These are phyloP conservation scores for Aspergillus nanangensis DNA, from an alignment of 495 filamentous ascomycete genomes.

Conservation along the genomic window DNA sequence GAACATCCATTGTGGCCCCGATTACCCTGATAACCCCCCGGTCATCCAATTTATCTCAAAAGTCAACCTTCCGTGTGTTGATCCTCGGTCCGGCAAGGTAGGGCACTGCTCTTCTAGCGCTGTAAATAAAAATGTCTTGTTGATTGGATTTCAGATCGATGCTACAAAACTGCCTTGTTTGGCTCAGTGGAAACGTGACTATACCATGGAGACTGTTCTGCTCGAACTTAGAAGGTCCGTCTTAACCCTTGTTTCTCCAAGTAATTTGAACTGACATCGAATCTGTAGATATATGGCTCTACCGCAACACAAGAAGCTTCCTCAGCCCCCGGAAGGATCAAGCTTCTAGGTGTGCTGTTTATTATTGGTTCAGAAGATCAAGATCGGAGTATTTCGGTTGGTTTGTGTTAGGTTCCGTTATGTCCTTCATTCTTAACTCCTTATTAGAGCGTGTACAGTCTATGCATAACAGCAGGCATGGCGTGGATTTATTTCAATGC, in stretches of 20 bases:
- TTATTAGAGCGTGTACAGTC: slow-evolving; percentile 40
- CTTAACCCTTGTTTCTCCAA: not conserved
- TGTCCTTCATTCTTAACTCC: slow-evolving; percentile 21
- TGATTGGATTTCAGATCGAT: slow-evolving; percentile 60
- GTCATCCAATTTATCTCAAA: slow-evolving; percentile 85
- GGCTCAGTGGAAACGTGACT: slow-evolving; percentile 80
- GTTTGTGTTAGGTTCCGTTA: slow-evolving; percentile 23
- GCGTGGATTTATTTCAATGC: slow-evolving; percentile 23
- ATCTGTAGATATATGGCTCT: slow-evolving; percentile 83
- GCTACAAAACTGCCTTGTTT: slow-evolving; percentile 76
- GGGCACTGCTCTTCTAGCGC: not conserved
- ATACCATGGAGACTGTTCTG: slow-evolving; percentile 90
- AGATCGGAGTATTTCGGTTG: slow-evolving; percentile 32
- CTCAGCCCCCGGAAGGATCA: slow-evolving; percentile 86
- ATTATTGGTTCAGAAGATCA: slow-evolving; percentile 14
- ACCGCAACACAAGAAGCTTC: slow-evolving; percentile 87
- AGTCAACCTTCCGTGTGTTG: slow-evolving; percentile 94
- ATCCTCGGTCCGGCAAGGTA: slow-evolving; percentile 70
- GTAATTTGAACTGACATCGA: slow-evolving; percentile 9
- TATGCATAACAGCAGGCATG: slow-evolving; percentile 35
- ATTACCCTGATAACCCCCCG: slow-evolving; percentile 87
- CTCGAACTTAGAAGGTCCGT: slow-evolving; percentile 77
- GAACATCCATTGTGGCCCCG: slow-evolving; percentile 89
- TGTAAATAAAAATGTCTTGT: not conserved
- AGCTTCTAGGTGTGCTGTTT: slow-evolving; percentile 49